These are phyloP conservation scores for Termitomyces sp. DNA, from an alignment of 768 basidiomycete genomes.

Conservation along the genomic window DNA sequence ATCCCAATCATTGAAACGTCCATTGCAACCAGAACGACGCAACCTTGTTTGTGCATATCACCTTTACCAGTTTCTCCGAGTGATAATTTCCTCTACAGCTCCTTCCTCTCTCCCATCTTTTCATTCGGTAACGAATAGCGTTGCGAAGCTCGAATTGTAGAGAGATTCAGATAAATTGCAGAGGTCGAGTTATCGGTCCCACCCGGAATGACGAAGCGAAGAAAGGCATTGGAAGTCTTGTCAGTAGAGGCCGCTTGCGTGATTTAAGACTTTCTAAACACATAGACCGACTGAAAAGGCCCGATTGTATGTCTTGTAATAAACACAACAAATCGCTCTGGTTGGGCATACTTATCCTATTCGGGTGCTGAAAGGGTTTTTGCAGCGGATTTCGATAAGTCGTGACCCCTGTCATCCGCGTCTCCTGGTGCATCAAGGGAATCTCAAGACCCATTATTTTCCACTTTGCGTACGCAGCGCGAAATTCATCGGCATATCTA, in stretches of 20 bases:
- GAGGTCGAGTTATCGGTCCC: neutral
- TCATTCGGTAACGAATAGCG: constrained; percentile 45
- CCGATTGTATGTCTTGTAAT: constrained; percentile 3
- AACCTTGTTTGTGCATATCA: constrained; percentile 5
- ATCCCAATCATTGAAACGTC: constrained; percentile 24
- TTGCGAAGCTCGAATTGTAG: constrained; percentile 38
- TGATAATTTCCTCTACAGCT: constrained; percentile 14
- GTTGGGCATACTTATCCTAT: neutral
- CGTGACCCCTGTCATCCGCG: neutral
- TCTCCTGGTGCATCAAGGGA: neutral
- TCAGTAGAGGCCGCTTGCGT: constrained; percentile 1
- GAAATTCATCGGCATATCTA: constrained; percentile 3
- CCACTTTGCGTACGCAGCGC: neutral
- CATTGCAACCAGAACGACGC: neutral
- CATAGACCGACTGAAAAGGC: constrained; percentile 8
- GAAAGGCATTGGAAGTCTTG: constrained; percentile 13
- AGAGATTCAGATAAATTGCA: constrained; percentile 1
- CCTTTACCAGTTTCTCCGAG: neutral
- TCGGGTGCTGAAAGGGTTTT: neutral
- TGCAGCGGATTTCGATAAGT: neutral
- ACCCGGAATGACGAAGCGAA: constrained; percentile 13
- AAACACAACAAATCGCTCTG: constrained; percentile 13
- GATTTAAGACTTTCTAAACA: constrained; percentile 9
- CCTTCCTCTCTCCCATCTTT: constrained; percentile 45
- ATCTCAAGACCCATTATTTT: neutral